These are phyloP conservation scores for Blastocystis sp. DNA, from an alignment of 352 stramenopile genomes.

Conservation along the genomic window DNA sequence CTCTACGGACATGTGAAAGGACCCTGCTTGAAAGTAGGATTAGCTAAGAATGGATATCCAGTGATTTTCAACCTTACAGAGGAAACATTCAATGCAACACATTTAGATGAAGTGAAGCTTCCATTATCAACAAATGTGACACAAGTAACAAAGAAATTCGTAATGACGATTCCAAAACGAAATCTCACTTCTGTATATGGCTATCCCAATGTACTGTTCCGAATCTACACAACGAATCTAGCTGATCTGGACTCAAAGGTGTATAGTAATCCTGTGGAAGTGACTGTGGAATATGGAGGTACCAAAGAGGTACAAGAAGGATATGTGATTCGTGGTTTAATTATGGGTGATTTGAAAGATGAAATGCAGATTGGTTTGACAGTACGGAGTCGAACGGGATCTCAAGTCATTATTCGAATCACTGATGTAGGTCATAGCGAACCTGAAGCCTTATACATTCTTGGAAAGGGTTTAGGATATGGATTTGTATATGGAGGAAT, in stretches of 20 bases:
- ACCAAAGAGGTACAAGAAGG: neutral
- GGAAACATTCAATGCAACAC: neutral
- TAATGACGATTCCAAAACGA: neutral
- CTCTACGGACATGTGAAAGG: neutral
- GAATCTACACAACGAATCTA: neutral
- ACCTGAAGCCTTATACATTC: neutral
- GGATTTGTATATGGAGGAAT: slow-evolving; percentile 14
- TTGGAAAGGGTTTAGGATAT: neutral
- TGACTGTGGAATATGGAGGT: neutral
- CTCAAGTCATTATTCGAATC: slow-evolving; percentile 32
- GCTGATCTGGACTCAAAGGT: neutral
- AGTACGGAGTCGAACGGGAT: neutral
- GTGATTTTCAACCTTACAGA: neutral
- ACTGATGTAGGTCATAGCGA: slow-evolving; percentile 27
- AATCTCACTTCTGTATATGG: neutral
- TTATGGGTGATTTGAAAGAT: neutral
- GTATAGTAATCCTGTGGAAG: slow-evolving; percentile 29
- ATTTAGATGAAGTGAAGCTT: neutral
- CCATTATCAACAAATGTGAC: neutral
- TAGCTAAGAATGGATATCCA: neutral
- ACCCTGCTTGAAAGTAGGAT: neutral
- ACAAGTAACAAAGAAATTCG: neutral
- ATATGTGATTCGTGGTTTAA: neutral
- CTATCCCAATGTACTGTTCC: neutral
- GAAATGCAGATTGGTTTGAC: neutral